Percentiles rank a stretch among this genome's conserved stretches.
phyloP scores from a whole-genome alignment of 768 basidiomycete species.

The Tulasnella sp. region DNA sequence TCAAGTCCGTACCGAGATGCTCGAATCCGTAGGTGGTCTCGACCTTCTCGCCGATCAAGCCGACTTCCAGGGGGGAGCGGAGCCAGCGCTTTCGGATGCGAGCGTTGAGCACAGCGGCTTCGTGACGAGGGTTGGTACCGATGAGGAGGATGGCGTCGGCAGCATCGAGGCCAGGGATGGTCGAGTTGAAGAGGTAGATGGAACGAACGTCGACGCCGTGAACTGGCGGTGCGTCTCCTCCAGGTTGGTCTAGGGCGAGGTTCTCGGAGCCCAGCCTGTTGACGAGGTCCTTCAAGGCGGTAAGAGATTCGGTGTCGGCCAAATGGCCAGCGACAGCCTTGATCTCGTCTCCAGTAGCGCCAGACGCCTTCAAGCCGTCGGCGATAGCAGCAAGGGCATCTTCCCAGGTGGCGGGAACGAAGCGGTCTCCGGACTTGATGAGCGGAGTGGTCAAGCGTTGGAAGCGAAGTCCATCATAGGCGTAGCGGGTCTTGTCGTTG shows the following conservation, averaged over 20 bases:
- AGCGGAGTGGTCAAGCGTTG: constrained; percentile 91
- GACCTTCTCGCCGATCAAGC: constrained; percentile 78
- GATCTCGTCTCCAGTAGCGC: constrained; percentile 84
- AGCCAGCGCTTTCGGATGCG: constrained; percentile 94
- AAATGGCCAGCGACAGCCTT: constrained; percentile 88
- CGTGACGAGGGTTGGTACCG: constrained; percentile 94
- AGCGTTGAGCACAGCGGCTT: constrained; percentile 94
- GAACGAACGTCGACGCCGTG: constrained; percentile 85
- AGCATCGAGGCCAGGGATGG: constrained; percentile 78
- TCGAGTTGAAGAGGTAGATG: constrained; percentile 93
- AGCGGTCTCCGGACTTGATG: constrained; percentile 83
- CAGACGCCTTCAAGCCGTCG: constrained; percentile 65
- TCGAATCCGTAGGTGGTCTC: constrained; percentile 92
- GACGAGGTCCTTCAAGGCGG: constrained; percentile 85
- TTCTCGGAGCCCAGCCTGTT: constrained; percentile 95
- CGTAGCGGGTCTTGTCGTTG: constrained; percentile 95
- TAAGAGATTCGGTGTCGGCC: constrained; percentile 88
- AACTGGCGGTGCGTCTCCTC: constrained; percentile 55
- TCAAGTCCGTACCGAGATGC: constrained; percentile 66
- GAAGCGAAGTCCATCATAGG: constrained; percentile 90
- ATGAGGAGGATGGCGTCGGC: constrained; percentile 90
- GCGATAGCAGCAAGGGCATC: constrained; percentile 69
- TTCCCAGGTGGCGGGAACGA: constrained; percentile 84
- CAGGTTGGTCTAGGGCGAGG: constrained; percentile 62
- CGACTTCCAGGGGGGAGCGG: constrained; percentile 75